Percentiles rank a stretch among this genome's conserved stretches.
Evolutionary conservation across 2,329 filamentous ascomycete genomes (phyloP).

Genomic region (Diplodia scrobiculata): DNA sequence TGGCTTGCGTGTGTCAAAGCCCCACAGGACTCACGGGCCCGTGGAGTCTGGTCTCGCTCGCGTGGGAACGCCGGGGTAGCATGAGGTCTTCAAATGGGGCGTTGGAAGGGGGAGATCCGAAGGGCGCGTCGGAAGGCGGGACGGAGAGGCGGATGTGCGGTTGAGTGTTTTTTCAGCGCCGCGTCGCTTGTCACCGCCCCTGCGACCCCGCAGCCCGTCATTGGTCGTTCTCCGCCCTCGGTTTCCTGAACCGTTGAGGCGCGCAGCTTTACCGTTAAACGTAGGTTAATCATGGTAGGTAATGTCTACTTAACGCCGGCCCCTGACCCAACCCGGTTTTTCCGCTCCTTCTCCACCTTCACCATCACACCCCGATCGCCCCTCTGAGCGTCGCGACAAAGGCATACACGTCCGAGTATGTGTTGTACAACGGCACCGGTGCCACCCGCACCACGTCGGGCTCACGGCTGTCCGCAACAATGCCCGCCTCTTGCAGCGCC

Average conservation of each 20-base stretch:
- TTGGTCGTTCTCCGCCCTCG: neutral
- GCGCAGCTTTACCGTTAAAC: neutral
- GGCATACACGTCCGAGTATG: conserved; percentile 14
- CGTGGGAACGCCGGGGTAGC: conserved; percentile 1
- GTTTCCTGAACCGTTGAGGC: neutral
- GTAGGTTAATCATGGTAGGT: neutral
- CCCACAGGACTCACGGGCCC: neutral
- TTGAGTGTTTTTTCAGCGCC: conserved; percentile 4
- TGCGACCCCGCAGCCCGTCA: neutral
- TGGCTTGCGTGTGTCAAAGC: conserved; percentile 9
- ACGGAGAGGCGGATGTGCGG: conserved; percentile 21
- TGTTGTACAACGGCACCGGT: conserved; percentile 30
- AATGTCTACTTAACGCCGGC: conserved; percentile 6
- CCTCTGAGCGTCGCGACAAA: conserved; percentile 13
- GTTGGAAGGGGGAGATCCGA: neutral
- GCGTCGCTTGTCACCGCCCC: neutral
- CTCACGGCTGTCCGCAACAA: conserved; percentile 30
- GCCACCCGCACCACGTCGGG: conserved; percentile 30
- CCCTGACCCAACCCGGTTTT: neutral
- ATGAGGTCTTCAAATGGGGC: conserved; percentile 12
- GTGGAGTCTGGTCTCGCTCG: neutral
- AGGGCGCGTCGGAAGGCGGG: conserved; percentile 10
- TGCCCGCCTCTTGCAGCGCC: conserved; percentile 21
- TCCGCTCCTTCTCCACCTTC: neutral
- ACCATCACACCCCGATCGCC: conserved; percentile 6